These are phyloP conservation scores for Parastagonospora nodorum DNA, from an alignment of 2,329 filamentous ascomycete genomes.

Conservation along the genomic window DNA sequence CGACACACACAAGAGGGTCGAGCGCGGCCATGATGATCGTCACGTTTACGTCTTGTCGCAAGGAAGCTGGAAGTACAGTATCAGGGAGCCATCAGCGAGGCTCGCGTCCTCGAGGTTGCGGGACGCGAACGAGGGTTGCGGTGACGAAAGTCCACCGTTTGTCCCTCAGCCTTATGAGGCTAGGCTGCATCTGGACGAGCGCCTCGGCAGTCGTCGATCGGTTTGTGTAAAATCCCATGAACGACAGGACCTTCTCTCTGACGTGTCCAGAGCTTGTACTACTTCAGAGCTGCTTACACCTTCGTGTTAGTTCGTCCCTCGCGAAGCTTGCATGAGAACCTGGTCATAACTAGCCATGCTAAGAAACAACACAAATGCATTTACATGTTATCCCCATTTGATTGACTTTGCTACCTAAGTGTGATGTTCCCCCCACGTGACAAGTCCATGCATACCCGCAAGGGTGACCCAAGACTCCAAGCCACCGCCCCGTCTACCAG, in stretches of 20 bases:
- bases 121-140: conserved; percentile 23
- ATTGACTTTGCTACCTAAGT: conserved; percentile 19
- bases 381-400: conserved; percentile 2
- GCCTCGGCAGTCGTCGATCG: conserved; percentile 11
- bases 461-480: conserved; percentile 17
- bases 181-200: conserved; percentile 16
- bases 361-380: not conserved
- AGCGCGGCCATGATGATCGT: conserved; percentile 45
- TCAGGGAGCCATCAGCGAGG: conserved; percentile 10
- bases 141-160: conserved; percentile 21
- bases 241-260: not conserved
- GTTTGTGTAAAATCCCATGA: not conserved
- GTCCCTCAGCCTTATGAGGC: conserved; percentile 24
- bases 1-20: conserved; percentile 53
- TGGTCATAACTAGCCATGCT: not conserved
- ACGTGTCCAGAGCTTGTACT: not conserved
- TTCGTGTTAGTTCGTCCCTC: too few species aligned
- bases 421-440: conserved; percentile 9
- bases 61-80: not conserved
- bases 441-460: conserved; percentile 14
- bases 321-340: not conserved
- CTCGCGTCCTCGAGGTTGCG: conserved; percentile 22
- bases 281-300: too few species aligned
- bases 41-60: not conserved
- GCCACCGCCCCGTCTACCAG: conserved; percentile 22